Base-by-base conservation (phyloP, 495 filamentous ascomycete species). In the Acidomyces sp. region DNA sequence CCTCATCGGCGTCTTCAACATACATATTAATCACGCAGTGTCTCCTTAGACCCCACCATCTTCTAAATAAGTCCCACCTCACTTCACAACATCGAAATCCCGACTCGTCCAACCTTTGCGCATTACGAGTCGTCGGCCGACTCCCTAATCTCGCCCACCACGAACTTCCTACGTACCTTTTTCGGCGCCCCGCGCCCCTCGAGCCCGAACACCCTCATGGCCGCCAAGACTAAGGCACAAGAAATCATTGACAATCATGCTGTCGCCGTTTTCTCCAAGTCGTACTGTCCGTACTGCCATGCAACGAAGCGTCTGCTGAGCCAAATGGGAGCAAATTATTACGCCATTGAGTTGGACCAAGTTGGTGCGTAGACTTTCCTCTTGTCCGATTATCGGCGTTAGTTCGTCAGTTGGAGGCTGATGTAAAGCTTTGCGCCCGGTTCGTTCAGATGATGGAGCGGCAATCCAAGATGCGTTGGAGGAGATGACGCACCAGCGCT, bases 261-360 rank as follows among this genome's bases (percentile, higher is more conserved):
- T 45, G 90, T 96, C 55, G 83, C 87, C 45, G 81, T 97, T 49
- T 97, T 97, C 73, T 82, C 75, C 59, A 99, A 99, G 66, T 83
- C 79, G 11, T 93, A 81, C 65, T 99, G 90, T 72, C 87, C 88
- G n/a, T 88, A 93, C 74, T 96, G 88, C 70, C 64, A 57, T 22
- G 70, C 85, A 39, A 74, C 77, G 48, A 95, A 95, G 75, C 37
- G 60, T 7, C 66, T 85, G 26, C 68, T 99, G 51, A 69, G 63
- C 50, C 62, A 75, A 26, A 34, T 73, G 43, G 74, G 75, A 48
- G 86, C 83, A 31, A 83, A 85, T 55, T 84, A 73, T 61, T 75
- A 69, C 51, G 47, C 65, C 22, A 65, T 93, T 28, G 90, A 97
- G 68, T 64, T 97, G 43, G 87, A 97, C 65, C 65, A 85, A 68